Evolutionary conservation across 2,329 filamentous ascomycete genomes (phyloP), one percentile per base, ranked within the genome.

Genomic region (Venturiaceae sp.): DNA sequence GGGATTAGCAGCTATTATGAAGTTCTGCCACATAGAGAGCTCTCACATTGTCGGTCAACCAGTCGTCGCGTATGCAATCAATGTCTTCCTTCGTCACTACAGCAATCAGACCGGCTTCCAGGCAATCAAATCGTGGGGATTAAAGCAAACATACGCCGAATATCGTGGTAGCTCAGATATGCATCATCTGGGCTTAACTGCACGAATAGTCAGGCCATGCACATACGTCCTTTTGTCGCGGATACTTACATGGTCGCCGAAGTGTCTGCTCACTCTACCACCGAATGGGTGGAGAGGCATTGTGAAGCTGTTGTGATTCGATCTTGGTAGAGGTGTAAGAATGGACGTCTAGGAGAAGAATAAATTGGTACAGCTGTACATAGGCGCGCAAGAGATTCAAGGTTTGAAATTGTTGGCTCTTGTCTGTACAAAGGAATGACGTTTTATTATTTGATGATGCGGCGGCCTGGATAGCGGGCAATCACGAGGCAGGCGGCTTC

Each of bases 11-110:
- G 21, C 52, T 8, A 21, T 11, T 28, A 61, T 60, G 21, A 52
- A 30, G 61, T 46, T 36, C 26, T 34, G 9, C n/a, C 26, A 26
- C 5, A n/a, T n/a, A 99, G 71, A 99, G 97, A 55, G 90, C 87
- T 64, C 99, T 97, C 66, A 92, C 89, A 76, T 96, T 96, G 72
- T 99, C 94, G 46, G 92, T 96, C 56, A 99, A 79, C 94, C 94
- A 99, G 78, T 96, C 94, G 72, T 88, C 80, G 74, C 88, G 90
- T 60, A 99, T 82, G 16, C 87, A 86, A 70, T 92, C 88, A 64
- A 97, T 83, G 72, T 99, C 94, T 70, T 94, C 90, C 69, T 86
- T 83, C 55, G 89, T 96, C 65, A 97, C 90, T 92, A 23, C 13
- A 26, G n/a, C 26, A 56, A 30, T 53, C 52, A 53, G 52, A 53